Percentiles rank a stretch among this genome's conserved stretches.
Conservation (phyloP, 1,284 basidiomycete species). For the Marasmius tenuissimus region DNA sequence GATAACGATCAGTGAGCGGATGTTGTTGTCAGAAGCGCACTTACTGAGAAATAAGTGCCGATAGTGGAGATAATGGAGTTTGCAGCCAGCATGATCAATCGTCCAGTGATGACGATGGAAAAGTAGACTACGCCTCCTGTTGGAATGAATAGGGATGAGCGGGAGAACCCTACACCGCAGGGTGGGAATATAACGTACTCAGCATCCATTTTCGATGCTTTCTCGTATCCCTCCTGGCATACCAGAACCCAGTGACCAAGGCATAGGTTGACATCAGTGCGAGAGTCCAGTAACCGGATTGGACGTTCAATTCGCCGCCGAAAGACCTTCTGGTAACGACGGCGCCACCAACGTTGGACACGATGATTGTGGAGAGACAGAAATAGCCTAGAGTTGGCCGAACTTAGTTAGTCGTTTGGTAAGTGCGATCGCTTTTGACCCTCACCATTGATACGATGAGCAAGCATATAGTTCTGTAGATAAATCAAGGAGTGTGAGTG, state of each 20-base stretch:
- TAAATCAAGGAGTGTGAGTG: constrained; percentile 21
- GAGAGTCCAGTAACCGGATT: constrained; percentile 22
- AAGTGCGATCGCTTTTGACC: not conserved
- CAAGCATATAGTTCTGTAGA: constrained; percentile 20
- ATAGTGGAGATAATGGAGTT: constrained; percentile 20
- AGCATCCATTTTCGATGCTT: constrained; percentile 29
- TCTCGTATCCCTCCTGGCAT: constrained; percentile 24
- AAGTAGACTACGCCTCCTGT: constrained; percentile 25
- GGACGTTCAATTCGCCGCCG: constrained; percentile 26
- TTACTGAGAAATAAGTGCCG: constrained; percentile 25
- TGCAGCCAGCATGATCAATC: constrained; percentile 18
- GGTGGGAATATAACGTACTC: constrained; percentile 16
- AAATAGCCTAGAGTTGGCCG: constrained; percentile 2
- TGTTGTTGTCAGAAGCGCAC: not conserved
- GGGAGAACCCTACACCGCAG: not conserved
- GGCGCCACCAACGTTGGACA: constrained; percentile 20
- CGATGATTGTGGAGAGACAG: constrained; percentile 17
- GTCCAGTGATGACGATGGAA: constrained; percentile 17
- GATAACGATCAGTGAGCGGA: no score
- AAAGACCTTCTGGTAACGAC: constrained; percentile 22
- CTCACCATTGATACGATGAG: not conserved
- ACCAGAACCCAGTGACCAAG: constrained; percentile 19
- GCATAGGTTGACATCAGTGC: constrained; percentile 20
- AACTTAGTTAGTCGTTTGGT: no score
- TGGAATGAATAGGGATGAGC: not conserved